phyloP scores from a whole-genome alignment of 164 flowering plant genomes.

The Aristolochia californica region DNA sequence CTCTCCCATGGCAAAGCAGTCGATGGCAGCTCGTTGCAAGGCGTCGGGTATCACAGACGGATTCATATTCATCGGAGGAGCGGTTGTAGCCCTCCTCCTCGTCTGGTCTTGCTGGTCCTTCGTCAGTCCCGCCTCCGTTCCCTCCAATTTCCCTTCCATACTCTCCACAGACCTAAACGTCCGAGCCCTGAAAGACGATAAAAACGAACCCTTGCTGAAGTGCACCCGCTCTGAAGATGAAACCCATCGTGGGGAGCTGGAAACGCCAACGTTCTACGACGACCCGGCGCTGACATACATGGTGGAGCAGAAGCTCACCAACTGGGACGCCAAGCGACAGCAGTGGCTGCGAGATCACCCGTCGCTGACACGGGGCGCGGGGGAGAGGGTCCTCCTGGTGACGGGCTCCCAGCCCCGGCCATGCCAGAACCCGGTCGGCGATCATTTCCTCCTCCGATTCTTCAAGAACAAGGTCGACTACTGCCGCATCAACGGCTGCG shows the following conservation, averaged over 20 bases:
- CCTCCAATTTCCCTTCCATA: conserved; percentile 1
- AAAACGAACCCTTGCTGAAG: no score
- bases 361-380: conserved; percentile 13
- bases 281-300: conserved; percentile 30
- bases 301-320: conserved; percentile 14
- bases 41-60: conserved; percentile 18
- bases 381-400: conserved; percentile 14
- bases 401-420: conserved; percentile 29
- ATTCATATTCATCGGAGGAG: conserved; percentile 38
- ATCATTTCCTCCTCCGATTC: conserved; percentile 32
- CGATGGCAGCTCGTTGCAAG: no score
- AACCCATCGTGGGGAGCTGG: background rate
- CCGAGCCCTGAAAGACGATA: no score
- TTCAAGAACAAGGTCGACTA: conserved; percentile 55
- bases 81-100: conserved; percentile 34
- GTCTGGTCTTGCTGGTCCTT: conserved; percentile 44
- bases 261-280: conserved; percentile 28
- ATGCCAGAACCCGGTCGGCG: conserved; percentile 37
- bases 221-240: no score
- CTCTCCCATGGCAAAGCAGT: no score
- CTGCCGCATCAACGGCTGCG: conserved; percentile 36
- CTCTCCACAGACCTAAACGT: no score
- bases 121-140: conserved; percentile 12
- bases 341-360: conserved; percentile 30
- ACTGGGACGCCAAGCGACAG: conserved; percentile 33